Evolutionary conservation across 2,329 filamentous ascomycete genomes (phyloP).

Genomic region (Pseudocercospora fuligena): DNA sequence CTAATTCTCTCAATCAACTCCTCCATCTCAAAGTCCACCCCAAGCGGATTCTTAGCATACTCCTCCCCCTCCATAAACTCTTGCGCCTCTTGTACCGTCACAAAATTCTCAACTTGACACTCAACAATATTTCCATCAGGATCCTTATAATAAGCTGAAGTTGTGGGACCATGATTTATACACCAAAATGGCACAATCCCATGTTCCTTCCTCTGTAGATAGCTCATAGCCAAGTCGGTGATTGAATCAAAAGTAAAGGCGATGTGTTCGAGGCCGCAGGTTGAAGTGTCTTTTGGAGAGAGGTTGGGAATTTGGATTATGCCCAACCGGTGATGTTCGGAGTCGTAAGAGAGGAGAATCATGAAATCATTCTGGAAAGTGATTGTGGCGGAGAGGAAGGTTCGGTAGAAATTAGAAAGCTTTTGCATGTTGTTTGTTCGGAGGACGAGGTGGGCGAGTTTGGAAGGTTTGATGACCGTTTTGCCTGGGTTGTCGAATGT

Average conservation of each 20-base stretch:
- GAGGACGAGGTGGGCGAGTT: slow-evolving; percentile 35
- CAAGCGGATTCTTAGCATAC: slow-evolving; percentile 9
- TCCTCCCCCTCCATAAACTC: slow-evolving; percentile 45
- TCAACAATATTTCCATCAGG: slow-evolving; percentile 31
- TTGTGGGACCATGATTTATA: slow-evolving; percentile 32
- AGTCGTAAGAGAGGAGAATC: slow-evolving; percentile 32
- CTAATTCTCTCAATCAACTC: slow-evolving; percentile 8
- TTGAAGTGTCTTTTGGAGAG: slow-evolving; percentile 19
- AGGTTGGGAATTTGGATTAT: slow-evolving; percentile 23
- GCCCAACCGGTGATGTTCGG: slow-evolving; percentile 36
- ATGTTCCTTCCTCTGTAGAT: slow-evolving; percentile 28
- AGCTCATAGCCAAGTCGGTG: slow-evolving; percentile 24
- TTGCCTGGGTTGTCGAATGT: slow-evolving; percentile 18
- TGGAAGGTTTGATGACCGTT: slow-evolving; percentile 27
- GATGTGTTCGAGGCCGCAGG: slow-evolving; percentile 33
- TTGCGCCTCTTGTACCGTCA: slow-evolving; percentile 40
- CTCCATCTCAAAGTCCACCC: slow-evolving; percentile 10
- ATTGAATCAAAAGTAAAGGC: slow-evolving; percentile 31
- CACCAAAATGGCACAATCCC: slow-evolving; percentile 31
- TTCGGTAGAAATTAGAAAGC: slow-evolving; percentile 34
- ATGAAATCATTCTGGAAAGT: slow-evolving; percentile 26
- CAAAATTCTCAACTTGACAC: slow-evolving; percentile 31
- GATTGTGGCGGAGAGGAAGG: slow-evolving; percentile 30
- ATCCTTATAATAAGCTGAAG: slow-evolving; percentile 32
- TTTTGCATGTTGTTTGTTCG: slow-evolving; percentile 29